Base-by-base conservation (phyloP, 805 yeast species). In the Suhomyces vadensis region DNA sequence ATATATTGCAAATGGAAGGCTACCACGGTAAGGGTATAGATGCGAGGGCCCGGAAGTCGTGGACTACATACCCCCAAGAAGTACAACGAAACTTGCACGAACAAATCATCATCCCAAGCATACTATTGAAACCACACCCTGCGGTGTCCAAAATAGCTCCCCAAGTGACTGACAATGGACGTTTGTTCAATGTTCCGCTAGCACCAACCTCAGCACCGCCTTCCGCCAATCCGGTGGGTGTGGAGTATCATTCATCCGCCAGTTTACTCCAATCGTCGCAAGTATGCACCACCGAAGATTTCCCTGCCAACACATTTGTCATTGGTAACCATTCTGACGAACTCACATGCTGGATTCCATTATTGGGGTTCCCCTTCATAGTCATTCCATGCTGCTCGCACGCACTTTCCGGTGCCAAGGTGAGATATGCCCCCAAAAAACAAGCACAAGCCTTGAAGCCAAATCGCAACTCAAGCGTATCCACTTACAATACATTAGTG, bases 301-400 rank as follows among this genome's bases (percentile, higher is more conserved):
- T 85, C 49, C 83, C 88, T 0, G 60, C 68, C 17, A 77, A 84
- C 53, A 84, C 96, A 0, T 92, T 92, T 56, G 65, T 91, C 26
- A 90, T 92, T 36, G 98, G 98, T 1, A 92, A 92, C 60, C 98
- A 92, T 59, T 87, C 96, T 1, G 98, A 92, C 61, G 98, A 92
- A 60, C 73, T 92, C 44, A 91, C 97, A 0, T 86, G 96, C 52
- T 92, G 98, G 97, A 82, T 92, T 27, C 98, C 98, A 3, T 67
- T 92, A 8, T 65, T 92, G 8, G 90, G 89, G 0, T 85, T 76
- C 49, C 96, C 97, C 5, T 92, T 88, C 60, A 71, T 92, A 72
- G 96, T 89, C 7, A 87, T 92, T 33, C 98, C 98, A 8, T 92
- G 98, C 61, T 92, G 98, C 62, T 90, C 97, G 0, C 96, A 92